Percentiles rank a stretch among this genome's conserved stretches.
These are phyloP conservation scores for Pyricularia sp. DNA, from an alignment of 2,329 filamentous ascomycete species.

Conservation along the genomic window DNA sequence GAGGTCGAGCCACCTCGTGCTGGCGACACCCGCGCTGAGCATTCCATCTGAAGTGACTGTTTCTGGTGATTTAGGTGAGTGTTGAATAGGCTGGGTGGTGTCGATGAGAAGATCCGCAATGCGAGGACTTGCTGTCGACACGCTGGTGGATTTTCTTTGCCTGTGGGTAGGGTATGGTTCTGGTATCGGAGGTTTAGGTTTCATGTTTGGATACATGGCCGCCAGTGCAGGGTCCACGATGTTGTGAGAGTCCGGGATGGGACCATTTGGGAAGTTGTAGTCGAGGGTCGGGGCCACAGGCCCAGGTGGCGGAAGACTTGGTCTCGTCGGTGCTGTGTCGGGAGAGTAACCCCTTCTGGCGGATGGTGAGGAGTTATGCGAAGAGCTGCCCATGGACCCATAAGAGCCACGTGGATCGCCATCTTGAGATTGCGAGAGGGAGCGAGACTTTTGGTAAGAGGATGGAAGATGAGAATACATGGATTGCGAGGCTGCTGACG, in stretches of 20 bases:
- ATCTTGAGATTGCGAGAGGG: not conserved
- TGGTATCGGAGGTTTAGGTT: not conserved
- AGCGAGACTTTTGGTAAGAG: not conserved
- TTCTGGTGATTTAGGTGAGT: not conserved
- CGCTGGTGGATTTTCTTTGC: not conserved
- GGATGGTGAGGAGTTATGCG: not conserved
- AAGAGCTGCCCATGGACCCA: not conserved
- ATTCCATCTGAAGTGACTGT: not conserved
- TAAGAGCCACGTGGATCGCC: not conserved
- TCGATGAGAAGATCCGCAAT: not conserved
- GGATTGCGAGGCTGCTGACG: not conserved
- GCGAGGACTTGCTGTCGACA: not conserved
- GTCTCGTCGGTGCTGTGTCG: not conserved
- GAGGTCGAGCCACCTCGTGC: constrained; percentile 21
- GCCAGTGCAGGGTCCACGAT: constrained; percentile 4
- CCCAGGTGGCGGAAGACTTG: not conserved
- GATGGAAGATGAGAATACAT: constrained; percentile 6
- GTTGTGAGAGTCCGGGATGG: constrained; percentile 2
- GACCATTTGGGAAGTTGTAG: constrained; percentile 3
- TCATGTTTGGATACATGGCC: not conserved
- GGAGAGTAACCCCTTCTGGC: not conserved
- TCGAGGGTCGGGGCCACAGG: constrained; percentile 3
- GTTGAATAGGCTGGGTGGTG: not conserved
- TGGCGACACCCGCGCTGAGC: constrained; percentile 15
- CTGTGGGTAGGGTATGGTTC: not conserved